A percentile compares a stretch with the other conserved stretches of the same genome.
Evolutionary conservation across 2,329 filamentous ascomycete genomes (phyloP).

Genomic region (Colletotrichum paranaense): DNA sequence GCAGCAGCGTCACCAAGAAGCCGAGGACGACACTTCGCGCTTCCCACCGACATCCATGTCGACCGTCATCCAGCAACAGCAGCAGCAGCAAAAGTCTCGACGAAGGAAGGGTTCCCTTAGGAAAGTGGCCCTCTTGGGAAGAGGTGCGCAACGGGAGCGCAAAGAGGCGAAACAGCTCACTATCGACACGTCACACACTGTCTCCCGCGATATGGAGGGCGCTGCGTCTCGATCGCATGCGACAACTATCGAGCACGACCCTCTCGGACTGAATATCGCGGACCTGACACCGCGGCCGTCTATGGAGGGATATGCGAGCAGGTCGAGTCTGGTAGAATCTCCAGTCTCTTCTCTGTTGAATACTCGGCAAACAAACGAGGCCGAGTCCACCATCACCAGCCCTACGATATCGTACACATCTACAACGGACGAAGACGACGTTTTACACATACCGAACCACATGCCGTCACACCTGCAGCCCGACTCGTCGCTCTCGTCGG

Average conservation of each 20-base stretch:
- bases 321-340: slow-evolving; percentile 40
- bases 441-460: slow-evolving; percentile 70
- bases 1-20: slow-evolving; percentile 38
- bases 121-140: slow-evolving; percentile 86
- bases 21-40: slow-evolving; percentile 46
- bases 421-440: slow-evolving; percentile 87
- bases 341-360: slow-evolving; percentile 37
- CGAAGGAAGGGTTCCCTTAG: slow-evolving; percentile 86
- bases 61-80: slow-evolving; percentile 48
- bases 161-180: slow-evolving; percentile 61
- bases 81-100: slow-evolving; percentile 64
- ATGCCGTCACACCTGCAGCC: slow-evolving; percentile 56
- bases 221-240: not conserved
- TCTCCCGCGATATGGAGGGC: slow-evolving; percentile 36
- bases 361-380: slow-evolving; percentile 34
- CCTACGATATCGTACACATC: slow-evolving; percentile 70
- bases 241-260: slow-evolving; percentile 41
- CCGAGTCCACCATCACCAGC: slow-evolving; percentile 52
- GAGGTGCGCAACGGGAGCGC: slow-evolving; percentile 72
- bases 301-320: slow-evolving; percentile 57
- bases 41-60: slow-evolving; percentile 42
- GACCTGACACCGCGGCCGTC: slow-evolving; percentile 59
- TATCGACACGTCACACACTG: slow-evolving; percentile 52
- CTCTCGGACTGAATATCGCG: slow-evolving; percentile 59
- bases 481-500: slow-evolving; percentile 61